Percentiles rank a stretch among this genome's conserved stretches.
These are phyloP conservation scores for Boeremia lycopersici DNA, from an alignment of 2,329 filamentous ascomycete species.

Conservation along the genomic window DNA sequence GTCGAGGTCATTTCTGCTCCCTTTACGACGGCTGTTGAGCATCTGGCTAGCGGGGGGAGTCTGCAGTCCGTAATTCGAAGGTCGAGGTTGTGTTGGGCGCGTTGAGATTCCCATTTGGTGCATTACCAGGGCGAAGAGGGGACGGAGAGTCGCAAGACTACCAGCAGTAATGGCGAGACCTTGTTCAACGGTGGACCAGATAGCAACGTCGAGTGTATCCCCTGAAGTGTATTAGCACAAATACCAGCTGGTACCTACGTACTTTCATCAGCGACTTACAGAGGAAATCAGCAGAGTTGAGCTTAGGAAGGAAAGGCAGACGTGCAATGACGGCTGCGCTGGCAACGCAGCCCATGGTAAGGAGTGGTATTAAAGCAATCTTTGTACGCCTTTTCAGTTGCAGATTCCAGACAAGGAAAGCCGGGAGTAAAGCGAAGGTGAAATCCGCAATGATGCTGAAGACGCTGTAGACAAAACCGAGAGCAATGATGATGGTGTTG, in stretches of 20 bases:
- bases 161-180: constrained; percentile 47
- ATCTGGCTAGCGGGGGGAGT: constrained; percentile 20
- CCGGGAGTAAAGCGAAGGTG: constrained; percentile 57
- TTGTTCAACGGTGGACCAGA: constrained; percentile 46
- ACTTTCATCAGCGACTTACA: constrained; percentile 22
- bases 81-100: constrained; percentile 24
- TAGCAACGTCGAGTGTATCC: constrained; percentile 45
- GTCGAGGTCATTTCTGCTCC: constrained; percentile 27
- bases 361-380: constrained; percentile 53
- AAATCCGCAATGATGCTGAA: constrained; percentile 57
- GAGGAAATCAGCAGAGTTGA: constrained; percentile 42
- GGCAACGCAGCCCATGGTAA: constrained; percentile 58
- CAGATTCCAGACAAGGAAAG: constrained; percentile 58
- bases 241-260: too few relatives aligned
- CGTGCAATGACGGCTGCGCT: constrained; percentile 44
- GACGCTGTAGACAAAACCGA: constrained; percentile 55
- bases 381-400: constrained; percentile 59
- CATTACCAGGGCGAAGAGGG: constrained; percentile 38
- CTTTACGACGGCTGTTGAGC: constrained; percentile 19
- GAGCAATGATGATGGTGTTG: constrained; percentile 46
- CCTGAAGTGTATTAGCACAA: constrained; percentile 20
- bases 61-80: constrained; percentile 29
- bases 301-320: constrained; percentile 35
- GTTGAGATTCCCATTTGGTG: constrained; percentile 34
- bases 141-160: constrained; percentile 44